These are phyloP conservation scores for Geotrichum klebahnii DNA, from an alignment of 1,139 yeast species.

Conservation along the genomic window DNA sequence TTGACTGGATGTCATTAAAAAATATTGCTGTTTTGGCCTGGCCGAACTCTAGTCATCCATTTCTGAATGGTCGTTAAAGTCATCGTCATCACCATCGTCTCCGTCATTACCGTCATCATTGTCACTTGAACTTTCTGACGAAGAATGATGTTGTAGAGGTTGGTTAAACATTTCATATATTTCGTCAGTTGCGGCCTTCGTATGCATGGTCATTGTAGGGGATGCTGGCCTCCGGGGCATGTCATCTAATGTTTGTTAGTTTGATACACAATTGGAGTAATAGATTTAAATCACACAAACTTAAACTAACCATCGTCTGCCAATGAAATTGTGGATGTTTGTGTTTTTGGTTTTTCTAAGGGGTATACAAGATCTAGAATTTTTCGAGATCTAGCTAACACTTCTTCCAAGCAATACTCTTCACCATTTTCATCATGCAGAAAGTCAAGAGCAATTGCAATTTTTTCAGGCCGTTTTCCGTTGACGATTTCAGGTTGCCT, in stretches of 20 bases:
- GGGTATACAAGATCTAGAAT: constrained; percentile 27
- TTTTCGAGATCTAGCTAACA: constrained; percentile 50
- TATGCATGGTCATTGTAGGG: constrained; percentile 75
- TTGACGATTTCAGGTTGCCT: constrained; percentile 22
- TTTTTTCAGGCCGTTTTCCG: constrained; percentile 55
- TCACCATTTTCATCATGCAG: constrained; percentile 46
- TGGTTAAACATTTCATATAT: constrained; percentile 73
- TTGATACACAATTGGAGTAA: constrained; percentile 1
- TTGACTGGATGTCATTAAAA: too few species aligned
- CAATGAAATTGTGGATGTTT: constrained; percentile 27
- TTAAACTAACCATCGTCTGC: constrained; percentile 25
- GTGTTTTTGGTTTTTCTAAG: constrained; percentile 7
- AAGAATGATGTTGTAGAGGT: constrained; percentile 41
- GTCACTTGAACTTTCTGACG: neutral
- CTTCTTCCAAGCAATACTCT: constrained; percentile 59
- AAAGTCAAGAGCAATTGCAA: constrained; percentile 49
- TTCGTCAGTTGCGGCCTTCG: constrained; percentile 73
- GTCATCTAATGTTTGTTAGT: constrained; percentile 11
- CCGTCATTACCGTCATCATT: constrained; percentile 2
- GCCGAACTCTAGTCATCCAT: constrained; percentile 18
- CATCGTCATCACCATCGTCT: constrained; percentile 23
- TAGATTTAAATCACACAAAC: neutral
- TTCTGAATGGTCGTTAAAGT: constrained; percentile 38
- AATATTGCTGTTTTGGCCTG: neutral
- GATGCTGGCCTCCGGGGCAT: constrained; percentile 36